Base-by-base conservation (phyloP, 2,329 filamentous ascomycete genomes). In the Colletotrichum cordylinicola region DNA sequence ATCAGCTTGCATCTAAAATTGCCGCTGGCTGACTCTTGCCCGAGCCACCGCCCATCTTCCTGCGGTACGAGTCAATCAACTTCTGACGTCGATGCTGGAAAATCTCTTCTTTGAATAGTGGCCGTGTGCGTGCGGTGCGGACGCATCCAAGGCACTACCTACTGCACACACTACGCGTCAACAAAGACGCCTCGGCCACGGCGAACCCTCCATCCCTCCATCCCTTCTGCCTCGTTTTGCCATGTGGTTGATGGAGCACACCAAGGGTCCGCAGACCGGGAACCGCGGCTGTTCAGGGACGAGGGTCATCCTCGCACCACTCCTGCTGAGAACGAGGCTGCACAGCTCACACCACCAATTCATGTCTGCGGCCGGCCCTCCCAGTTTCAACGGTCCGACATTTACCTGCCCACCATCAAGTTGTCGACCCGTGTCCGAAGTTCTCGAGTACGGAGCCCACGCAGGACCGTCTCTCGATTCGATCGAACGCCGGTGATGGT, bases 1-100 rank as follows among this genome's bases (percentile, higher is more conserved):
- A 69, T 61, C 64, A 73, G 70, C 74, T 64, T 76, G 70, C 70
- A 76, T 76, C 74, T 73, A 55, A 76, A 69, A 76, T 74, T 76
- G 74, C 70, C 70, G 58, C 70, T 65, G 43, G 64, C 70, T 69
- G 74, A 73, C 70, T 76, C 70, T 74, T 74, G 56, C 56, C 61
- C 21, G 55, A 72, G 56, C 62, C 69, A 74, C 70, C 58, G 58
- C 70, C 58, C 74, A 65, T 60, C 31, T 52, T 39, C 31, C 61
- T 24, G 16, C 31, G 24, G 70, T 60, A 74, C 70, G 74, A 76
- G 74, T 76, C 74, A 76, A 76, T 69, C 70, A 69, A 73, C 48
- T 69, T 73, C 70, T 76, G 70, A 76, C 74, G 74, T 76, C 66
- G 66, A 67, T 33, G 61, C 48, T 70, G 66, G 62, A 75, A 35